phyloP scores from a whole-genome alignment of 2,329 filamentous ascomycete genomes.

The Ceratocystis harringtonii region DNA sequence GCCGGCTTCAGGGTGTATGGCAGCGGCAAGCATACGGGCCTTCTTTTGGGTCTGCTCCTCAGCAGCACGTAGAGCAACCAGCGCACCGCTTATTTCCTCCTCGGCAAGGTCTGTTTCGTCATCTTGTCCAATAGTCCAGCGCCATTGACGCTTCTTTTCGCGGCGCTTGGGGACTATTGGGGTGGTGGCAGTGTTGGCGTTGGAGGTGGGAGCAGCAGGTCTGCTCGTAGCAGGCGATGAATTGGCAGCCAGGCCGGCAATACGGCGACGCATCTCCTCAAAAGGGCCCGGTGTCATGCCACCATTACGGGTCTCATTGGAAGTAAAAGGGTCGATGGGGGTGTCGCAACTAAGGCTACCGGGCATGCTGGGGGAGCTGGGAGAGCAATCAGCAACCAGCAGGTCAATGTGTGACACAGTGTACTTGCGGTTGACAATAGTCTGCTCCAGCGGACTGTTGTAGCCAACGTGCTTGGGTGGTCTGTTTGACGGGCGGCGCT shows the following conservation, averaged over 20 bases:
- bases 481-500: slow-evolving; percentile 39
- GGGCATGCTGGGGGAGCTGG: slow-evolving; percentile 21
- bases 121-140: slow-evolving; percentile 48
- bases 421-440: slow-evolving; percentile 48
- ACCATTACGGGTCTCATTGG: slow-evolving; percentile 42
- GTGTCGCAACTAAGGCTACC: slow-evolving; percentile 22
- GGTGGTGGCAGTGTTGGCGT: slow-evolving; percentile 2
- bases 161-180: slow-evolving; percentile 26
- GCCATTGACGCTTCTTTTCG: slow-evolving; percentile 50
- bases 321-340: slow-evolving; percentile 36
- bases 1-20: neutral
- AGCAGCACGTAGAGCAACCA: slow-evolving; percentile 28
- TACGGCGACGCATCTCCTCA: slow-evolving; percentile 45
- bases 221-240: slow-evolving; percentile 34
- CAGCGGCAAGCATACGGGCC: slow-evolving; percentile 5
- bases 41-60: slow-evolving; percentile 21
- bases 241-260: slow-evolving; percentile 33
- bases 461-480: slow-evolving; percentile 42
- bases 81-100: slow-evolving; percentile 30
- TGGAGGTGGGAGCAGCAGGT: slow-evolving; percentile 20
- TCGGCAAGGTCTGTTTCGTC: slow-evolving; percentile 23
- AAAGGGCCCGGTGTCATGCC: slow-evolving; percentile 48
- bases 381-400: slow-evolving; percentile 37
- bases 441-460: slow-evolving; percentile 46
- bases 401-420: slow-evolving; percentile 49